A percentile compares a stretch with the other conserved stretches of the same genome.
These are phyloP conservation scores for Phytophthora idaei DNA, from an alignment of 352 stramenopile species.

Conservation along the genomic window DNA sequence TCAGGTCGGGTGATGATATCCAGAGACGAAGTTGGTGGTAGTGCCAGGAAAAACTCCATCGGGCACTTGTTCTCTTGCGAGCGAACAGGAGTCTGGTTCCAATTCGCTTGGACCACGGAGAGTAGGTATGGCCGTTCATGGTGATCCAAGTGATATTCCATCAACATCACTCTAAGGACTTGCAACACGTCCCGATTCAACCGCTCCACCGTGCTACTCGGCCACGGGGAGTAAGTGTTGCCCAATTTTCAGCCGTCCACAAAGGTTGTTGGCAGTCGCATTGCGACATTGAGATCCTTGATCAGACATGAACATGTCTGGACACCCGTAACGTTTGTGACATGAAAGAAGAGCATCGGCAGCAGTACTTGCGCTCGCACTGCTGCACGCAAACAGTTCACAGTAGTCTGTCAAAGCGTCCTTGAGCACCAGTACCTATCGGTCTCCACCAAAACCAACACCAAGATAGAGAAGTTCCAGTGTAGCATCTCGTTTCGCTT, in stretches of 20 bases:
- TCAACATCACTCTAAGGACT: slow-evolving; percentile 2
- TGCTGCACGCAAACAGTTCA: slow-evolving; percentile 19
- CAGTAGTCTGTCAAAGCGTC: slow-evolving; percentile 17
- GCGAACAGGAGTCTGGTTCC: background rate
- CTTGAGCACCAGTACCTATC: slow-evolving; percentile 28
- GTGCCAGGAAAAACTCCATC: background rate
- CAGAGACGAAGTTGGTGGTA: background rate
- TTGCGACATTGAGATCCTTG: slow-evolving; percentile 27
- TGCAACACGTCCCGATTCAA: slow-evolving; percentile 28
- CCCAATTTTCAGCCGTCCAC: slow-evolving; percentile 1
- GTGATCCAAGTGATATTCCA: slow-evolving; percentile 16
- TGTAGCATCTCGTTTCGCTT: too few species aligned
- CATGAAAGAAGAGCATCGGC: slow-evolving; percentile 7
- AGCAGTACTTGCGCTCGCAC: slow-evolving; percentile 8
- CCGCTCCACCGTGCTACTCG: slow-evolving; percentile 22
- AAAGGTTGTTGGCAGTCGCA: slow-evolving; percentile 11
- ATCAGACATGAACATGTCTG: slow-evolving; percentile 15
- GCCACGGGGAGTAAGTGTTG: slow-evolving; percentile 17
- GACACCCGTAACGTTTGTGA: slow-evolving; percentile 7
- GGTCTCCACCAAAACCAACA: too few species aligned
- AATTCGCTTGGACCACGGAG: background rate
- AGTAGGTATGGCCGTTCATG: background rate
- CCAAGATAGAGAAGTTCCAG: too few species aligned
- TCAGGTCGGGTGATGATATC: background rate
- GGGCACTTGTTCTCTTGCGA: background rate